Percentiles rank a stretch among this genome's conserved stretches.
Conservation (phyloP, 805 yeast genomes). For the Candida nemodendra region DNA sequence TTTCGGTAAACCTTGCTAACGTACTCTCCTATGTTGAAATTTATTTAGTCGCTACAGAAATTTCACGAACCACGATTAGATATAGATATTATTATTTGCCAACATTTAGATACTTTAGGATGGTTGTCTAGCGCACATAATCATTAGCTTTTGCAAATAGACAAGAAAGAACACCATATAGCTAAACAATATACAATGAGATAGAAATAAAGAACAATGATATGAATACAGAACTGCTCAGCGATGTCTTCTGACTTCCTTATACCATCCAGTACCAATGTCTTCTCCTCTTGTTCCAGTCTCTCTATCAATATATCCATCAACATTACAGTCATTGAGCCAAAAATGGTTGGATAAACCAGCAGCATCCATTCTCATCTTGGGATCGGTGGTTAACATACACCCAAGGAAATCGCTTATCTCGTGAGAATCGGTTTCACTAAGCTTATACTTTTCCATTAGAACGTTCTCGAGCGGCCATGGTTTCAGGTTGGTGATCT, state of each 20-base stretch:
- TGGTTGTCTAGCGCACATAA: too few relatives aligned
- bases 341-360: conserved; percentile 89
- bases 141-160: too few relatives aligned
- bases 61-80: too few relatives aligned
- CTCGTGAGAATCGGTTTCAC: conserved; percentile 64
- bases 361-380: conserved; percentile 88
- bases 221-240: too few relatives aligned
- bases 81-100: too few relatives aligned
- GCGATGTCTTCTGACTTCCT: conserved; percentile 45
- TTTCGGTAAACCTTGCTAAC: too few relatives aligned
- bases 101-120: too few relatives aligned
- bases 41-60: too few relatives aligned
- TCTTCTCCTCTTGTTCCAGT: conserved; percentile 82
- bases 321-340: conserved; percentile 74
- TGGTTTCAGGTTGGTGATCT: conserved; percentile 78
- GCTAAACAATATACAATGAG: too few relatives aligned
- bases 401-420: conserved; percentile 78
- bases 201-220: too few relatives aligned
- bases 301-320: conserved; percentile 75
- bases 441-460: conserved; percentile 78
- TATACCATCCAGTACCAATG: conserved; percentile 82
- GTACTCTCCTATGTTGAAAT: too few relatives aligned
- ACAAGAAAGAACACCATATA: too few relatives aligned
- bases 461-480: conserved; percentile 87
- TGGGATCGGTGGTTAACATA: conserved; percentile 80